Base-by-base conservation (phyloP, 208 protist species). In the Trypanosoma grayi region DNA sequence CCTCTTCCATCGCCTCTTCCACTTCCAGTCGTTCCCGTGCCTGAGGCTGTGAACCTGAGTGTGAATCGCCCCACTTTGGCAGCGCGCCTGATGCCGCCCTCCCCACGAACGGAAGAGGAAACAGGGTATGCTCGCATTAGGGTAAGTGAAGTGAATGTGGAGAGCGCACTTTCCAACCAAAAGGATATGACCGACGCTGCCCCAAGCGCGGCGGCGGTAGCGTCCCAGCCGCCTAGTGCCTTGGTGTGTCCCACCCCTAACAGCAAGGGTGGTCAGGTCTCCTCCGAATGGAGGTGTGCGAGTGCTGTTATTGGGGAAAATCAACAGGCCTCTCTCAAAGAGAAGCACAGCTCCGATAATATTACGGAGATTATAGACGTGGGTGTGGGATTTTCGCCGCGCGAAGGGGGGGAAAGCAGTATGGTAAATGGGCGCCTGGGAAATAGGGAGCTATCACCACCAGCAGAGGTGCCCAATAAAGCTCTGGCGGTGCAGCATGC, bases 121-220 rank as follows among this genome's bases (percentile, higher is more conserved):
- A 25, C 25, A 4, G 16, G 16, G n/a, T 30, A 44, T 13, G 18
- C 20, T 60, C 25, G 7, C 30, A 33, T 50, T 44, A 36, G 52
- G 25, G 41, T 53, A 40, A 58, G 44, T 39, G 40, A 60, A 6
- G 52, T 68, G 14, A 55, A 36, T 36, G 4, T 55, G 25, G 36
- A 31, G 3, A n/a, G 8, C 18, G 55, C 4, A 43, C 18, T 51
- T 4, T 37, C 16, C 24, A 61, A 30, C 7, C 8, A 1, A 20
- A 18, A 24, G 2, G 7, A 25, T 52, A 41, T 14, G 28, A 2
- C 37, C 7, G 11, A 51, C 18, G 18, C 34, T 51, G 13, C 20
- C 18, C 55, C 5, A 13, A 14, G 22, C 14, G 14, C 14, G 44
- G 14, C 31, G 39, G 24, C 39, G 20, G 6, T n/a, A 14, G 4